These are phyloP conservation scores for Hanseniaspora thailandica DNA, from an alignment of 805 yeast species.

Conservation along the genomic window DNA sequence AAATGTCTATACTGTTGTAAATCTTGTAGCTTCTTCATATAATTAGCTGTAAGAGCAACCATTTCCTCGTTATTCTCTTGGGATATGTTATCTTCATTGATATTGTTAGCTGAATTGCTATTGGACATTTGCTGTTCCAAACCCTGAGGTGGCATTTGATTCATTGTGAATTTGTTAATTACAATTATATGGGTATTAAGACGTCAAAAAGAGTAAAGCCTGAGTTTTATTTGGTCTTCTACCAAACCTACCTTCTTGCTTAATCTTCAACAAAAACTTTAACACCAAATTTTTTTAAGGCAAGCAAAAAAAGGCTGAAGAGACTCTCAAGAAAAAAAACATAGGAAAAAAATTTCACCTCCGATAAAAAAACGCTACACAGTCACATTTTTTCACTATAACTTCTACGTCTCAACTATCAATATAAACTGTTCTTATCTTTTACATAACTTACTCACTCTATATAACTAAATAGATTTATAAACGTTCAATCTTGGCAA, in stretches of 20 bases:
- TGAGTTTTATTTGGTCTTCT: not conserved
- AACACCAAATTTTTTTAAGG: not conserved
- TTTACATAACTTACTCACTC: no score
- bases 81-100: not conserved
- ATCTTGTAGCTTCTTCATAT: constrained; percentile 14
- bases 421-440: no score
- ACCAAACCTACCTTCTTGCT: not conserved
- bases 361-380: not conserved
- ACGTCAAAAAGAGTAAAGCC: not conserved
- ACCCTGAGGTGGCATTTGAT: not conserved
- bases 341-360: not conserved
- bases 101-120: not conserved
- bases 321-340: not conserved
- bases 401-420: no score
- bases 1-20: constrained; percentile 14
- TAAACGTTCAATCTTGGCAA: constrained; percentile 29
- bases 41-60: constrained; percentile 1
- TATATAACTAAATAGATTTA: not conserved
- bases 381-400: no score
- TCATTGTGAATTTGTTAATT: no score
- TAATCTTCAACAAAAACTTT: not conserved
- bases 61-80: constrained; percentile 1
- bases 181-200: no score
- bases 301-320: not conserved
- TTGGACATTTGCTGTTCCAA: not conserved